Evolutionary conservation across 2,329 filamentous ascomycete genomes (phyloP).

Genomic region (Phyllosticta citrichinensis): DNA sequence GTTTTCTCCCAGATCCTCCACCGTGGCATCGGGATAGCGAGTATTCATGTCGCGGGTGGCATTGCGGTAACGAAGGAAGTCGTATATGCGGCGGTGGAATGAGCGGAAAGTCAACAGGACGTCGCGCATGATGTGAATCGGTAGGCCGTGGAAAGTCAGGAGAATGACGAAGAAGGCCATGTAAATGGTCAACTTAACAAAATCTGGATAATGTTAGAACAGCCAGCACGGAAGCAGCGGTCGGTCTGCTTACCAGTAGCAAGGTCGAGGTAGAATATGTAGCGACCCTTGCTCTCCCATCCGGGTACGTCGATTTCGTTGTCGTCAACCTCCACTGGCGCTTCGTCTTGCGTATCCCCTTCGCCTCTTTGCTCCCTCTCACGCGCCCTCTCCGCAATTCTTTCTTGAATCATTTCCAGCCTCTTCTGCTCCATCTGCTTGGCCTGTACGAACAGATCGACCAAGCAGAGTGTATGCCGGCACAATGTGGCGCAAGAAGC

Average conservation of each 20-base stretch:
- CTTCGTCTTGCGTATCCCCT: constrained; percentile 40
- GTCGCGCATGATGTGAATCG: constrained; percentile 93
- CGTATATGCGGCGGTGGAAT: constrained; percentile 79
- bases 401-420: constrained; percentile 47
- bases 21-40: constrained; percentile 79
- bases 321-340: constrained; percentile 73
- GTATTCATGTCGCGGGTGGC: constrained; percentile 91
- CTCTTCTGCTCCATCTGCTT: constrained; percentile 58
- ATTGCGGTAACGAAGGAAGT: constrained; percentile 80
- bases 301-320: constrained; percentile 91
- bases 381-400: constrained; percentile 35
- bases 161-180: constrained; percentile 88
- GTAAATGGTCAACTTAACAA: constrained; percentile 84
- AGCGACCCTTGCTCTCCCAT: constrained; percentile 94
- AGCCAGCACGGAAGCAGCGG: not conserved
- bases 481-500: constrained; percentile 68
- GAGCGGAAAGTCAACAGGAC: constrained; percentile 89
- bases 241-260: constrained; percentile 51
- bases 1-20: constrained; percentile 73
- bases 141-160: constrained; percentile 85
- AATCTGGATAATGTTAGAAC: constrained; percentile 47
- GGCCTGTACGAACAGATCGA: constrained; percentile 65
- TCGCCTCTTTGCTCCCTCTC: constrained; percentile 28
- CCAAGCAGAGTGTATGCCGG: constrained; percentile 68
- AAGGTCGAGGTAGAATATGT: constrained; percentile 80